These are phyloP conservation scores for Colletotrichum ledebouriae DNA, from an alignment of 2,329 filamentous ascomycete species.

Conservation along the genomic window DNA sequence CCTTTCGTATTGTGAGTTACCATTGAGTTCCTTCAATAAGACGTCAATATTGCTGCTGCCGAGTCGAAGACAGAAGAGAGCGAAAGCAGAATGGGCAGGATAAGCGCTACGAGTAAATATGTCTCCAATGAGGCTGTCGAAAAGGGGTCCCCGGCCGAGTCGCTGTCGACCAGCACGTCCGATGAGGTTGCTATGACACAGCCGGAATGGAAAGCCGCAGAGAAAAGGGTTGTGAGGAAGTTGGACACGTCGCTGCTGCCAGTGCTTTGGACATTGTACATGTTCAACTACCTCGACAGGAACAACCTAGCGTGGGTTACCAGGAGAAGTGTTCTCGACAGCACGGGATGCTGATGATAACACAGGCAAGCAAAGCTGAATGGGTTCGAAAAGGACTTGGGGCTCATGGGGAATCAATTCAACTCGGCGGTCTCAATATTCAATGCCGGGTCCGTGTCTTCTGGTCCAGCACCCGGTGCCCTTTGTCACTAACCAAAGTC, in stretches of 20 bases:
- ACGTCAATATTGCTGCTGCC: not conserved
- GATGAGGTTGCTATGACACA: conserved; percentile 26
- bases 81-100: conserved; percentile 15
- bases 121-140: conserved; percentile 18
- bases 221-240: conserved; percentile 43
- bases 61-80: not conserved
- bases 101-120: conserved; percentile 14
- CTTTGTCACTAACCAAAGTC: not conserved
- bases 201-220: conserved; percentile 32
- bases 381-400: conserved; percentile 36
- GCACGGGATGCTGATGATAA: conserved; percentile 1
- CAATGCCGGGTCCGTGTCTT: conserved; percentile 31
- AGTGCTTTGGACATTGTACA: conserved; percentile 40
- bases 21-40: not conserved
- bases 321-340: too few species aligned
- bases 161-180: not conserved
- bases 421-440: conserved; percentile 39
- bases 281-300: conserved; percentile 43
- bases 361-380: conserved; percentile 37
- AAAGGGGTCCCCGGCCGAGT: conserved; percentile 6
- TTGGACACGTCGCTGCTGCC: conserved; percentile 47
- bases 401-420: conserved; percentile 38
- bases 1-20: too few species aligned
- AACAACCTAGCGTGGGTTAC: conserved; percentile 42
- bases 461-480: not conserved